Conservation (phyloP, 1,284 basidiomycete genomes). For the Peniophora sp. region DNA sequence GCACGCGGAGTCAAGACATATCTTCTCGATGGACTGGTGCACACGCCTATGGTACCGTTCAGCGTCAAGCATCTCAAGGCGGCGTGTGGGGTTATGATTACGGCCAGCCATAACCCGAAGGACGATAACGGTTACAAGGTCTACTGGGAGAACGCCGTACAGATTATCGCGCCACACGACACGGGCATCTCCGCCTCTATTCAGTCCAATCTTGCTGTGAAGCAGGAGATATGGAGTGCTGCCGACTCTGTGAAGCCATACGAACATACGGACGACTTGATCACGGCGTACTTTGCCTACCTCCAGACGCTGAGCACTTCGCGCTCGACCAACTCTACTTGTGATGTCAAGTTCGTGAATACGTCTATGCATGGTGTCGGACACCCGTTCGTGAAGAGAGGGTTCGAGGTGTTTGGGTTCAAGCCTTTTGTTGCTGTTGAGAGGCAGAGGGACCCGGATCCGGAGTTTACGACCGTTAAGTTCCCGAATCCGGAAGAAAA, state of each 20-base stretch:
- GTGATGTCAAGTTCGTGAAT: slow-evolving; percentile 48
- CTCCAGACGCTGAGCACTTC: slow-evolving; percentile 34
- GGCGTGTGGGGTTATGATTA: slow-evolving; percentile 83
- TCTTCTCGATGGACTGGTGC: slow-evolving; percentile 62
- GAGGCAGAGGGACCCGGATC: slow-evolving; percentile 65
- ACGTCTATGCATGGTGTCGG: slow-evolving; percentile 87
- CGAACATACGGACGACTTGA: slow-evolving; percentile 52
- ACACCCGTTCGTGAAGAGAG: slow-evolving; percentile 48
- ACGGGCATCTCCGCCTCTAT: slow-evolving; percentile 64
- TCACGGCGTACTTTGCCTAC: slow-evolving; percentile 47
- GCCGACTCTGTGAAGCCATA: slow-evolving; percentile 28
- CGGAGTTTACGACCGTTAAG: slow-evolving; percentile 74
- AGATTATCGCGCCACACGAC: slow-evolving; percentile 83
- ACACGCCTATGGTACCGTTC: slow-evolving; percentile 84
- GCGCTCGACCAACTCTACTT: slow-evolving; percentile 21
- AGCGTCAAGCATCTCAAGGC: slow-evolving; percentile 58
- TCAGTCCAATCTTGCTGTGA: slow-evolving; percentile 49
- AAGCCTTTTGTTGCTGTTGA: slow-evolving; percentile 49
- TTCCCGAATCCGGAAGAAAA: slow-evolving; percentile 88
- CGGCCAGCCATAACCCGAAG: slow-evolving; percentile 87
- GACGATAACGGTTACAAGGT: slow-evolving; percentile 89
- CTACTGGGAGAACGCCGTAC: slow-evolving; percentile 81
- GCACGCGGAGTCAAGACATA: slow-evolving; percentile 59
- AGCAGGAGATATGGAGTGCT: slow-evolving; percentile 30
- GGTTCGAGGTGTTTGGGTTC: slow-evolving; percentile 54